These are phyloP conservation scores for Prunus mongolica DNA, from an alignment of 306 rosid genomes.

Conservation along the genomic window DNA sequence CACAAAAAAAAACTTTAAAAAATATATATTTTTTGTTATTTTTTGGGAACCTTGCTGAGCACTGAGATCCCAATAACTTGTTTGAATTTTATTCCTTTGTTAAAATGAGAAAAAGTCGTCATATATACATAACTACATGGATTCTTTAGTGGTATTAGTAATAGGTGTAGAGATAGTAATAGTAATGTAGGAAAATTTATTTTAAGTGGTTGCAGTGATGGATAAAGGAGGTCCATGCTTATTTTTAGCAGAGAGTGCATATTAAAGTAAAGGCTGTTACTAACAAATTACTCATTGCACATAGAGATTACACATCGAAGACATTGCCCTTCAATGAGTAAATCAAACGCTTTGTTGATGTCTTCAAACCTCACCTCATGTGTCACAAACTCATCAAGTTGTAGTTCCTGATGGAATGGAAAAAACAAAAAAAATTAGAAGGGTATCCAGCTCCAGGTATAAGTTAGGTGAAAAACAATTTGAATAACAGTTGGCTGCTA, in stretches of 20 bases:
- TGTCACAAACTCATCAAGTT: constrained; percentile 72
- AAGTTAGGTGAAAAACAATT: neutral
- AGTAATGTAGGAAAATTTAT: too few species aligned
- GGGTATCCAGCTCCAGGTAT: neutral
- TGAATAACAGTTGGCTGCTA: neutral
- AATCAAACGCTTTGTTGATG: constrained; percentile 75
- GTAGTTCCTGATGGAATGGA: constrained; percentile 48
- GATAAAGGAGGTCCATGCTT: too few species aligned
- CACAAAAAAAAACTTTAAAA: too few species aligned
- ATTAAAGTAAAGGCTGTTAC: neutral
- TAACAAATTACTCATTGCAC: constrained; percentile 30
- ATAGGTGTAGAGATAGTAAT: too few species aligned
- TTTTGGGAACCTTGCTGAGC: too few species aligned
- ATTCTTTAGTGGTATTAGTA: too few species aligned
- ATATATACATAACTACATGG: too few species aligned
- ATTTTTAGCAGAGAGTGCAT: neutral
- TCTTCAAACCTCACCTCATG: constrained; percentile 65
- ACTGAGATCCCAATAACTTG: too few species aligned
- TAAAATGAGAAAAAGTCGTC: too few species aligned
- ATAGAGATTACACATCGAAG: constrained; percentile 79
- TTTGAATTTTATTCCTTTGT: too few species aligned
- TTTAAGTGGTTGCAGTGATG: too few species aligned
- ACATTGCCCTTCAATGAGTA: constrained; percentile 52
- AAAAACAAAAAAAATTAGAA: neutral
- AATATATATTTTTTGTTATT: too few species aligned